phyloP scores from a whole-genome alignment of 2,329 filamentous ascomycete genomes.

The Sporothrix pseudoabietina region DNA sequence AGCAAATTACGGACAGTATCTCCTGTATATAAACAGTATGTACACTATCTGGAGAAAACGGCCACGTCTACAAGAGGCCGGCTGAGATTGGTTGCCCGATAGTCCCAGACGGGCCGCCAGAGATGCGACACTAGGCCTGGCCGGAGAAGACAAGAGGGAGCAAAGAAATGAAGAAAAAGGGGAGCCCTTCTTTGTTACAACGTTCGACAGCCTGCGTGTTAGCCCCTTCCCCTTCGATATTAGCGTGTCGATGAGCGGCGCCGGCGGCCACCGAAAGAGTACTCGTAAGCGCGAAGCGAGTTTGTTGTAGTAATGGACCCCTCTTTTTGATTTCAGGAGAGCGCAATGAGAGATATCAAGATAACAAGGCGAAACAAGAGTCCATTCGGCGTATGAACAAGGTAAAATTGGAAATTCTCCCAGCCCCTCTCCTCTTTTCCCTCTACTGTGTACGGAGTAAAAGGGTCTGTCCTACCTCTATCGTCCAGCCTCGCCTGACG shows the following conservation, averaged over 20 bases:
- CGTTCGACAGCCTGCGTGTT: neutral
- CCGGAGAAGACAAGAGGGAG: neutral
- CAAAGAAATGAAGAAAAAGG: neutral
- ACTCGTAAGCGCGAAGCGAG: neutral
- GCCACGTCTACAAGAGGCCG: neutral
- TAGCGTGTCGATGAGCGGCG: conserved; percentile 10
- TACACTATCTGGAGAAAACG: neutral
- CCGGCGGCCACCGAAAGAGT: conserved; percentile 11
- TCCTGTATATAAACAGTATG: too few species aligned
- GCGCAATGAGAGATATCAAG: conserved; percentile 1
- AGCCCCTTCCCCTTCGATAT: conserved; percentile 4
- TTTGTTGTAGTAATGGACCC: neutral
- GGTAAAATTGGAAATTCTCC: neutral
- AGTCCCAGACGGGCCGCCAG: neutral
- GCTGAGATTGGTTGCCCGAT: neutral
- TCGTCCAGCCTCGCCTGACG: conserved; percentile 21
- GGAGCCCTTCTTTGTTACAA: neutral
- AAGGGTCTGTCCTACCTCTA: neutral
- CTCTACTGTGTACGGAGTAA: too few species aligned
- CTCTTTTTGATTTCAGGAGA: conserved; percentile 9
- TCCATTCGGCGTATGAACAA: neutral
- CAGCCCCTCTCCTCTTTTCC: neutral
- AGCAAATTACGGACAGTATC: neutral
- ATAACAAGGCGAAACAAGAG: neutral
- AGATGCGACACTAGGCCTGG: neutral